A percentile compares a stretch with the other conserved stretches of the same genome.
phyloP scores from a whole-genome alignment of 2,329 filamentous ascomycete genomes.

The Nothomitra cinnamomea region DNA sequence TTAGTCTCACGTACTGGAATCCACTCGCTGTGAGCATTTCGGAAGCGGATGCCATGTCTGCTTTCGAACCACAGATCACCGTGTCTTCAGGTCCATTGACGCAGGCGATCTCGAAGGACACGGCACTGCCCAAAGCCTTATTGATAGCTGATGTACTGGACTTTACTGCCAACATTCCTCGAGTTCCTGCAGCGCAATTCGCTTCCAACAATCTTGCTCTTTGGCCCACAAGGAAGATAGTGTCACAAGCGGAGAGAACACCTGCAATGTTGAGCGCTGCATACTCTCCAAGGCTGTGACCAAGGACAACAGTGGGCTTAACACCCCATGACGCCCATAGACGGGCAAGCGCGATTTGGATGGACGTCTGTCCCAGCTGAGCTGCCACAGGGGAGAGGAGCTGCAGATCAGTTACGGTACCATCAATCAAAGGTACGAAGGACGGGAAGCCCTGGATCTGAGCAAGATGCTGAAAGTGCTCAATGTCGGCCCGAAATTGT shows the following conservation, averaged over 20 bases:
- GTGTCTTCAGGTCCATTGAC: constrained; percentile 27
- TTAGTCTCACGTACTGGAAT: constrained; percentile 25
- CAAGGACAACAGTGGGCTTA: constrained; percentile 33
- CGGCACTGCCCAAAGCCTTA: constrained; percentile 14
- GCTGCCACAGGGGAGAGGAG: constrained; percentile 33
- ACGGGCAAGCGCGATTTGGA: constrained; percentile 39
- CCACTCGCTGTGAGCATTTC: constrained; percentile 20
- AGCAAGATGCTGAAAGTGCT: constrained; percentile 18
- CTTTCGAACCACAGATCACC: constrained; percentile 23
- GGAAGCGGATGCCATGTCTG: constrained; percentile 21
- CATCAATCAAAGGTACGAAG: constrained; percentile 27
- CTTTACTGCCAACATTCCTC: constrained; percentile 28
- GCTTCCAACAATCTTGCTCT: constrained; percentile 24
- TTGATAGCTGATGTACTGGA: constrained; percentile 20
- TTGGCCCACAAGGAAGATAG: constrained; percentile 35
- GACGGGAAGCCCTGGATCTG: constrained; percentile 22
- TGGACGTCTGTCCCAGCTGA: constrained; percentile 36
- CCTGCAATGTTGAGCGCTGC: constrained; percentile 54
- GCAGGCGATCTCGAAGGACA: constrained; percentile 21
- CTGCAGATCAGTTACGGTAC: constrained; percentile 26
- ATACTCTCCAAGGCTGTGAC: constrained; percentile 56
- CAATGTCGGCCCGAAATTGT: constrained; percentile 29
- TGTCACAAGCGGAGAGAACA: constrained; percentile 52
- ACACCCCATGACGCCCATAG: constrained; percentile 41
- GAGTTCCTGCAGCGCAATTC: constrained; percentile 24